A percentile compares a stretch with the other conserved stretches of the same genome.
phyloP scores from a whole-genome alignment of 1,139 yeast species.

The Magnusiomyces fungicola region DNA sequence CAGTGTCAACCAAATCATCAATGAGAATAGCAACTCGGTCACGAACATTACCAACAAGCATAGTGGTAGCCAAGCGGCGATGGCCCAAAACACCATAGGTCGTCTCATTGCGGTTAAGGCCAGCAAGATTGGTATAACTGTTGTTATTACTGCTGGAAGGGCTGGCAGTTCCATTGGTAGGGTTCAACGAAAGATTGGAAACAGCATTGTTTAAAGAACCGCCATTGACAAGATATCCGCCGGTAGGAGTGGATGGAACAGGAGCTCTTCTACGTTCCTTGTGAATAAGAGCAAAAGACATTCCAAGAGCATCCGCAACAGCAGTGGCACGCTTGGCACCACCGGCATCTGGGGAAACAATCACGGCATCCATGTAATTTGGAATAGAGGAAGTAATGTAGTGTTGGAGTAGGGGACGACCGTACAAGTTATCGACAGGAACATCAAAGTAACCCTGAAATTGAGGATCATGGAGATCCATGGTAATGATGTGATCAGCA shows the following conservation, averaged over 20 bases:
- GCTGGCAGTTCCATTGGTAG: conserved; percentile 16
- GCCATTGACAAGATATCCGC: background rate
- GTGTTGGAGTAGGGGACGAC: conserved; percentile 75
- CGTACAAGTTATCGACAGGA: conserved; percentile 86
- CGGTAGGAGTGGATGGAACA: conserved; percentile 21
- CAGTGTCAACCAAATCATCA: conserved; percentile 93
- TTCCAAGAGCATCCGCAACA: conserved; percentile 81
- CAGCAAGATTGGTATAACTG: conserved; percentile 1
- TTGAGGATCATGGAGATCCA: conserved; percentile 96
- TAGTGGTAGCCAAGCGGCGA: conserved; percentile 52
- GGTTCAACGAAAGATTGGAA: background rate
- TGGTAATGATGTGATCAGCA: conserved; percentile 91
- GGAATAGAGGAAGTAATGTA: conserved; percentile 71
- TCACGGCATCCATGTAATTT: conserved; percentile 66
- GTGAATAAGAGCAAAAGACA: conserved; percentile 91
- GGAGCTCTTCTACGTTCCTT: conserved; percentile 68
- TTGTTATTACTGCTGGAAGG: conserved; percentile 3
- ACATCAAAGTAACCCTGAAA: conserved; percentile 90
- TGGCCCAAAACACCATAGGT: conserved; percentile 8
- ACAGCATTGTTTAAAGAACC: conserved; percentile 5
- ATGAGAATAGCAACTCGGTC: conserved; percentile 77
- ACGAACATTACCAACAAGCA: conserved; percentile 90
- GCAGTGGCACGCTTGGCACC: conserved; percentile 96
- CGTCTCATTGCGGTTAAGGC: background rate
- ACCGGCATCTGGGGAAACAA: conserved; percentile 95